Evolutionary conservation across 495 filamentous ascomycete species (phyloP), one percentile per base, ranked within the genome.

Genomic region (Lepraria neglecta): DNA sequence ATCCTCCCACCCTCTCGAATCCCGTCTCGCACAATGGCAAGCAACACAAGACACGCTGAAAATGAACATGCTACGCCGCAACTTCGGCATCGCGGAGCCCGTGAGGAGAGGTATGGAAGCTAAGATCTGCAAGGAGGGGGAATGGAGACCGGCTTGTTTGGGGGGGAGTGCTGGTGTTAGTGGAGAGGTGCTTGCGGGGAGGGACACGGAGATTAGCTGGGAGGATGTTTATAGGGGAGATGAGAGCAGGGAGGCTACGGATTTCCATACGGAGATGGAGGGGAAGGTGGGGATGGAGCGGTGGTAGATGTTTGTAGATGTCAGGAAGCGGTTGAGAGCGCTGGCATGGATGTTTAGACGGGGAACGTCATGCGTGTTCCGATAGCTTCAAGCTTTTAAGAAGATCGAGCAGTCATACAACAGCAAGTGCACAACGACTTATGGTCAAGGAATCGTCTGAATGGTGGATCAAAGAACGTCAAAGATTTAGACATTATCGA

Each of bases 241-340:
- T 47, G 68, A 64, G 38, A 52, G 28, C 12, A 50, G 59, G 57
- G 66, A 59, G 42, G 65, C 55, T 31, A 61, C 28, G 40, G 64
- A 84, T 56, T 85, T 96, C 71, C 91, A 96, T 62, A 84, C 87
- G 63, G 92, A 97, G 83, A 92, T 97, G 86, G 92, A 97, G 86
- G 80, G 83, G 75, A 86, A 88, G 77, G 71, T 95, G 72, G 79
- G 80, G 74, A 89, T 91, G 85, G 82, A 83, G 60, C 86, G 79
- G 77, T 85, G 78, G 68, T 70, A 54, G 30, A 2, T 5, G 1
- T 17, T 9, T 14, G 11, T 17, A 50, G 47, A 15, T 14, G 12
- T 27, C 12, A 17, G 11, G 12, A 11, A n/a, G 48, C 3, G n/a
- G 0, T 35, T 35, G 31, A 33, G 31, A 35, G 14, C 33, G 28